Conservation (phyloP, 495 filamentous ascomycete species). For the Penicillium diatomitis region DNA sequence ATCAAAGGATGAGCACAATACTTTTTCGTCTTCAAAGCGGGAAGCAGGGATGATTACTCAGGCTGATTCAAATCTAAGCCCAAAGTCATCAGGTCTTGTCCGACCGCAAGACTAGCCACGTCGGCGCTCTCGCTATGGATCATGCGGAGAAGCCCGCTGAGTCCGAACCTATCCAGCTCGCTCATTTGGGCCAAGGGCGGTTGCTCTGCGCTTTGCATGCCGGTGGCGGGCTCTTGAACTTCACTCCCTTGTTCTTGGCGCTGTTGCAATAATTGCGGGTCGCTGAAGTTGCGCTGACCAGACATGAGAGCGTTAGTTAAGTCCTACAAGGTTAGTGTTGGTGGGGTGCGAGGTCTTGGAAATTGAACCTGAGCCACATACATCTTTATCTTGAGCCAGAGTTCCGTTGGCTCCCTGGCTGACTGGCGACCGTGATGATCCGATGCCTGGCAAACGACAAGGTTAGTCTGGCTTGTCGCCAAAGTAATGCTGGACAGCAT, state of each 20-base stretch:
- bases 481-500: constrained; percentile 6
- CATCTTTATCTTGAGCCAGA: constrained; percentile 37
- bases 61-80: constrained; percentile 71
- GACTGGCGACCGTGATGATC: constrained; percentile 34
- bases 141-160: constrained; percentile 68
- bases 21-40: constrained; percentile 4
- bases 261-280: constrained; percentile 28
- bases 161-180: constrained; percentile 68
- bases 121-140: constrained; percentile 72
- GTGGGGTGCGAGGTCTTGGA: constrained; percentile 12
- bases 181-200: constrained; percentile 66
- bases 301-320: constrained; percentile 26
- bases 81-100: constrained; percentile 67
- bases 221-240: constrained; percentile 26
- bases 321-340: constrained; percentile 17
- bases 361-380: constrained; percentile 12
- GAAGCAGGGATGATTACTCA: constrained; percentile 47
- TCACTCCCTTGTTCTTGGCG: constrained; percentile 32
- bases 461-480: constrained; percentile 8
- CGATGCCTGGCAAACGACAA: constrained; percentile 19
- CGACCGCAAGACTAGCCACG: constrained; percentile 62
- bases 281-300: constrained; percentile 25
- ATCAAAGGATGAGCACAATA: constrained; percentile 12
- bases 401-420: constrained; percentile 33
- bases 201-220: constrained; percentile 36